These are phyloP conservation scores for Mimosa pudica DNA, from an alignment of 306 rosid genomes.

Conservation along the genomic window DNA sequence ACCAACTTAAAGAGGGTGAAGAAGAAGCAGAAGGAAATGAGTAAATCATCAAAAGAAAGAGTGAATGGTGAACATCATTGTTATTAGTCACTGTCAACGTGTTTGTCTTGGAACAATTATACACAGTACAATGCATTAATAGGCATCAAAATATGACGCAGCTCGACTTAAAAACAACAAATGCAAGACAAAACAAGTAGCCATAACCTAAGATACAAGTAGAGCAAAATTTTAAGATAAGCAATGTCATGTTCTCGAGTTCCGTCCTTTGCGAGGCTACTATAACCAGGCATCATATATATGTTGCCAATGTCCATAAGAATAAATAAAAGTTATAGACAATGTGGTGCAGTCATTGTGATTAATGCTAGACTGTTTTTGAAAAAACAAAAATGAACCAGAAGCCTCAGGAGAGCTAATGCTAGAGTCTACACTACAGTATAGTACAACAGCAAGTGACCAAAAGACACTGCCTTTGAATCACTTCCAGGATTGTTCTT, in stretches of 20 bases:
- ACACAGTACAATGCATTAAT: neutral
- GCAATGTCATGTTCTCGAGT: neutral
- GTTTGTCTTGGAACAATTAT: neutral
- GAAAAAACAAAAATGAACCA: neutral
- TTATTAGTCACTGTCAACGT: neutral
- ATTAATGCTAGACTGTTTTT: neutral
- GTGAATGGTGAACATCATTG: neutral
- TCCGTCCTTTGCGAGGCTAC: neutral
- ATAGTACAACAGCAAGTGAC: neutral
- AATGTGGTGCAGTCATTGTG: constrained; percentile 6
- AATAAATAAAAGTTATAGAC: neutral
- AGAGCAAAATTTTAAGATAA: neutral
- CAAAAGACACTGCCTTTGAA: constrained; percentile 40
- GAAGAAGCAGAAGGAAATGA: neutral
- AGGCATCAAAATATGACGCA: neutral
- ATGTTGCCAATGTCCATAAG: neutral
- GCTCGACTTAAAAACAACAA: neutral
- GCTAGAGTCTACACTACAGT: constrained; percentile 25
- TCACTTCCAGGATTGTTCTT: constrained; percentile 38
- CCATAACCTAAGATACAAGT: neutral
- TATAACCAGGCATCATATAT: neutral
- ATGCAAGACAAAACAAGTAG: neutral
- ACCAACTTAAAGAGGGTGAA: constrained; percentile 4
- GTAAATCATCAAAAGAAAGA: constrained; percentile 13
- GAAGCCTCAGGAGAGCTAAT: constrained; percentile 1